Conservation (phyloP, 106 monocot genomes). For the Vanilla planifolia region DNA sequence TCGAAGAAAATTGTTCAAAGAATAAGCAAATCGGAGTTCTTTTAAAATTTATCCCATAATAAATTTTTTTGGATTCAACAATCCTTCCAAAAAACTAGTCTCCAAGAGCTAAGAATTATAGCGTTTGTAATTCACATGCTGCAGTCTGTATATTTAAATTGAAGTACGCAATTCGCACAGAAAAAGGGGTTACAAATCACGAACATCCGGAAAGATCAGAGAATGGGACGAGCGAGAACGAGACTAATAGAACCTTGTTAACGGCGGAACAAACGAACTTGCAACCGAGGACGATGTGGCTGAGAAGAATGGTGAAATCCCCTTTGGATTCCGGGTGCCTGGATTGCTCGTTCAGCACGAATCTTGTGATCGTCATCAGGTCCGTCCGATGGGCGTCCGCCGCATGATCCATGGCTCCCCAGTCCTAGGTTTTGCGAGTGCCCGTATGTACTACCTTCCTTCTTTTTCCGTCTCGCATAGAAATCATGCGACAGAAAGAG, state of each 20-base stretch:
- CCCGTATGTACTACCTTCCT: no score
- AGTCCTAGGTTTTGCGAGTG: background rate
- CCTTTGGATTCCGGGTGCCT: slow-evolving; percentile 68
- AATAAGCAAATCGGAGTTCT: no score
- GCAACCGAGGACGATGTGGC: slow-evolving; percentile 98
- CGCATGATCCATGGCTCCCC: slow-evolving; percentile 64
- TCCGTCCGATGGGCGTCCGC: slow-evolving; percentile 85
- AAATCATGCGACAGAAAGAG: no score
- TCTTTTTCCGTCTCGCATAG: no score
- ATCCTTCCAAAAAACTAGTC: no score
- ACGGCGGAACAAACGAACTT: slow-evolving; percentile 98
- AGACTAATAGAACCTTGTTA: slow-evolving; percentile 58
- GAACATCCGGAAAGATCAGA: background rate
- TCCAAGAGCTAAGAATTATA: no score
- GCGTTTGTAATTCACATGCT: no score
- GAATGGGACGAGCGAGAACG: background rate
- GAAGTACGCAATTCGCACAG: no score
- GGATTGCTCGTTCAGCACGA: slow-evolving; percentile 92
- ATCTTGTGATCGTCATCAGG: slow-evolving; percentile 90
- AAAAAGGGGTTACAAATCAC: background rate
- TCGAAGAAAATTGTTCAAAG: no score
- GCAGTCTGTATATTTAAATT: no score
- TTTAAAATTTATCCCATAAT: no score
- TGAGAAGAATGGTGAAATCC: slow-evolving; percentile 88
- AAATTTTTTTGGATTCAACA: no score